Conservation (phyloP, 1,139 yeast genomes). For the Magnusiomyces tetraspermus region DNA sequence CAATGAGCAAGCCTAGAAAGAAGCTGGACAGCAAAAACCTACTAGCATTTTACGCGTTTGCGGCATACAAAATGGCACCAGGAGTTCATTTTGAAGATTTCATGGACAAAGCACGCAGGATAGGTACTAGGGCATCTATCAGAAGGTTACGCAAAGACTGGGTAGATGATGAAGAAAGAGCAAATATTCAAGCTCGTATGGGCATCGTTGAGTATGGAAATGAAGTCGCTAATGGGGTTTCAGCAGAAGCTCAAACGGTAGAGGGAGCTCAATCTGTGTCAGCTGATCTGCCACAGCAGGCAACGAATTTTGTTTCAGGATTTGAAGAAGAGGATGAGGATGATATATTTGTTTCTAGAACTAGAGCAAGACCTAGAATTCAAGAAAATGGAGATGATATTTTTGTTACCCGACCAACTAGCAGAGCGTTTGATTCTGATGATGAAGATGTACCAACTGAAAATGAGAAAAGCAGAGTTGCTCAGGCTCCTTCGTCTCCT, state of each 20-base stretch:
- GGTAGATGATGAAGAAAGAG: conserved; percentile 25
- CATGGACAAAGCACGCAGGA: conserved; percentile 24
- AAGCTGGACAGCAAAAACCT: conserved; percentile 40
- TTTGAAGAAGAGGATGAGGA: neutral
- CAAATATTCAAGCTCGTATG: neutral
- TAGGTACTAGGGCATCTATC: conserved; percentile 22
- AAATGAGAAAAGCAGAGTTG: neutral
- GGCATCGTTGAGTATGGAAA: neutral
- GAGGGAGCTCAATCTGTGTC: neutral
- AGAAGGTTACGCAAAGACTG: conserved; percentile 23
- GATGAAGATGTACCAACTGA: neutral
- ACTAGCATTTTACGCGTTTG: conserved; percentile 60
- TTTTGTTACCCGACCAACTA: neutral
- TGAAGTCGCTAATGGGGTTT: too few species aligned
- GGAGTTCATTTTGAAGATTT: conserved; percentile 59
- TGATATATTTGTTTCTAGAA: neutral
- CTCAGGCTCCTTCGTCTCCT: neutral
- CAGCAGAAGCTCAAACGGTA: too few species aligned
- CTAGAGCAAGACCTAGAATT: neutral
- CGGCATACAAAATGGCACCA: conserved; percentile 79
- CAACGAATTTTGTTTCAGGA: conserved; percentile 12
- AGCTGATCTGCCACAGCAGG: neutral
- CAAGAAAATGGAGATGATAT: neutral
- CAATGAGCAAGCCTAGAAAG: conserved; percentile 31
- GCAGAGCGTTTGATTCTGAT: neutral